A percentile compares a stretch with the other conserved stretches of the same genome.
phyloP scores from a whole-genome alignment of 805 yeast genomes.

The Candida quercuum region DNA sequence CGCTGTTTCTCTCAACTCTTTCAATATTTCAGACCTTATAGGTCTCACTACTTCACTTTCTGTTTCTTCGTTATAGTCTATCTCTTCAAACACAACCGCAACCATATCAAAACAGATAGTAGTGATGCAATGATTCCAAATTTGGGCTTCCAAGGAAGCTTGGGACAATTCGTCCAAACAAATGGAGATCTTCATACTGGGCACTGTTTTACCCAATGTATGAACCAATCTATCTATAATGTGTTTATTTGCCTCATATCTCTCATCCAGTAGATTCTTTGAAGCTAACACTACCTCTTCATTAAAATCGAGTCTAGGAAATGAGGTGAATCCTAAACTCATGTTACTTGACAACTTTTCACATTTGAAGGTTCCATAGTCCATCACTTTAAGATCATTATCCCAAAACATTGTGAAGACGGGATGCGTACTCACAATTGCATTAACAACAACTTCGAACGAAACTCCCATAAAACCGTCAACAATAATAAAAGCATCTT shows the following conservation, averaged over 20 bases:
- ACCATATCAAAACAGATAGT: conserved; percentile 6
- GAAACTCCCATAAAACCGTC: conserved; percentile 13
- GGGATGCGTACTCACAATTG: conserved; percentile 1
- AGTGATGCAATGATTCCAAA: conserved; percentile 7
- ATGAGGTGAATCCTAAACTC: background rate
- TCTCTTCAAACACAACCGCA: conserved; percentile 6
- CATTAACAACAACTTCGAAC: conserved; percentile 9
- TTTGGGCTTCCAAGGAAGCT: background rate
- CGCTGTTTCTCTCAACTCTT: too few relatives aligned
- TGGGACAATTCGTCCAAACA: background rate
- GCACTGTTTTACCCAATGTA: background rate
- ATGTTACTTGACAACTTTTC: background rate
- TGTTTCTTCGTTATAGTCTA: background rate
- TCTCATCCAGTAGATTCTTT: background rate
- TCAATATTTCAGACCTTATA: conserved; percentile 3
- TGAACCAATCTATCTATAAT: background rate
- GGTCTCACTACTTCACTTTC: background rate
- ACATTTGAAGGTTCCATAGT: background rate
- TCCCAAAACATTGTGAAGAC: conserved; percentile 4
- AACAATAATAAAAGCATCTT: conserved; percentile 8
- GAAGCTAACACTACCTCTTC: background rate
- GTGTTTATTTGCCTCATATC: background rate
- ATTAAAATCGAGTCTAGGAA: background rate
- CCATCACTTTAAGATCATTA: conserved; percentile 3
- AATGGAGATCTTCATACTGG: background rate